phyloP scores from a whole-genome alignment of 2,329 filamentous ascomycete species.

The Blastomyces emzantsi region DNA sequence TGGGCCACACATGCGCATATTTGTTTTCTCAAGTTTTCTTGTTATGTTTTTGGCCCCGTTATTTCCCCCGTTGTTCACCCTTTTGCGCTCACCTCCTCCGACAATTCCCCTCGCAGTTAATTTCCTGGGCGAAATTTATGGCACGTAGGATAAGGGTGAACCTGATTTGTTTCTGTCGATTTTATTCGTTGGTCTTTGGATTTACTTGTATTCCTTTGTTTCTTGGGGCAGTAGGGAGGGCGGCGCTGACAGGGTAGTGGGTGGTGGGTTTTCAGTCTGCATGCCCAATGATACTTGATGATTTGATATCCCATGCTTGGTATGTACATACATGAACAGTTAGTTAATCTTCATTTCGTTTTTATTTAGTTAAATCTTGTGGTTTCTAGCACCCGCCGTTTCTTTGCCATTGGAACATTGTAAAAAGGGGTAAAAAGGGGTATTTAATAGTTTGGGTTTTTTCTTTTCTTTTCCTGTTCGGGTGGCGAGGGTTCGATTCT shows the following conservation, averaged over 20 bases:
- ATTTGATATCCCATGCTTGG: background rate
- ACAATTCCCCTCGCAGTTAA: background rate
- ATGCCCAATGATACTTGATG: background rate
- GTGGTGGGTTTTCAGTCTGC: background rate
- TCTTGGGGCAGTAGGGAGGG: too few species aligned
- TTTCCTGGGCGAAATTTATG: background rate
- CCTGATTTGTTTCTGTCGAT: background rate
- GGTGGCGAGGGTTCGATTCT: too few species aligned
- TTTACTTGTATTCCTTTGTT: background rate
- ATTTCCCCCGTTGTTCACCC: too few species aligned
- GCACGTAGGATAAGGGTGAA: background rate
- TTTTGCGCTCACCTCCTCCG: background rate
- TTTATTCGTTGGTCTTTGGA: background rate
- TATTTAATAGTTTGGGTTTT: background rate
- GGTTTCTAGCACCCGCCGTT: background rate
- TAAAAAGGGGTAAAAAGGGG: background rate
- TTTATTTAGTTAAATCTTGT: background rate
- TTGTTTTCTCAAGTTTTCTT: too few species aligned
- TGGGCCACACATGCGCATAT: background rate
- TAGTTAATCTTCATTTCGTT: background rate
- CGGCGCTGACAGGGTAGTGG: too few species aligned
- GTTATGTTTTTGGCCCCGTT: background rate
- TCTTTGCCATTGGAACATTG: background rate
- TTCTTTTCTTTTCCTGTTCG: slow-evolving; percentile 15
- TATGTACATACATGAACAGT: background rate